Evolutionary conservation across 2,329 filamentous ascomycete species (phyloP), one percentile per base, ranked within the genome.

Genomic region (Colletotrichum sp.): DNA sequence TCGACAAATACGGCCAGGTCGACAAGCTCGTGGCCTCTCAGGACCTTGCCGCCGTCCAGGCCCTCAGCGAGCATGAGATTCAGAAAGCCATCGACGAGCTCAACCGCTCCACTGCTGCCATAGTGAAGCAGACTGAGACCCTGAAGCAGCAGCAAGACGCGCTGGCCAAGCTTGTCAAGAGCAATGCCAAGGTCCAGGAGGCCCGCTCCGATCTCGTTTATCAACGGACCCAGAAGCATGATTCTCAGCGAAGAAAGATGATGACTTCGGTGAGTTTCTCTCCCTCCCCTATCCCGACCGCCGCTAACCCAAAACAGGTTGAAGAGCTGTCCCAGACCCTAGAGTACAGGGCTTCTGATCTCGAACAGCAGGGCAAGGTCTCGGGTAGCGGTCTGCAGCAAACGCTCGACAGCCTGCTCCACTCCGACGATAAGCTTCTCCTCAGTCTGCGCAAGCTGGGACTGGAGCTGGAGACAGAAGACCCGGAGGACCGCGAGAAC

Each of bases 401-500:
- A 71, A 87, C 87, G 1, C 84, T 92, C 0, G 86, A 88, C 26
- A 85, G 84, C 18, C 82, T 90, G 13, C 83, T 94, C 10, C 86
- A 87, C 10, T 90, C 91, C 2, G 93, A 95, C 75, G 93, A 95
- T 80, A 92, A 90, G 76, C 86, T 95, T 4, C 84, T 95, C 2
- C 86, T 89, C 24, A 92, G 92, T 74, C 85, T 95, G 4, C 92
- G 94, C 80, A 94, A 93, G 78, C 87, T 95, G 3, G 89, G 92
- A 0, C 89, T 89, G 74, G 92, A 93, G 78, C 86, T 95, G 5
- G 86, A 91, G 12, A 86, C 86, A 6, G 86, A 89, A 63, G 85
- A 89, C 28, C 85, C 87, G 0, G 88, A 90, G 10, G 89, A 92
- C 65, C 85, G 90, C 60, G 83, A 88, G 71, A 87, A 87, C 4